phyloP scores from a whole-genome alignment of 192 early-diverging fungal species.

The Entomortierella chlamydospora region DNA sequence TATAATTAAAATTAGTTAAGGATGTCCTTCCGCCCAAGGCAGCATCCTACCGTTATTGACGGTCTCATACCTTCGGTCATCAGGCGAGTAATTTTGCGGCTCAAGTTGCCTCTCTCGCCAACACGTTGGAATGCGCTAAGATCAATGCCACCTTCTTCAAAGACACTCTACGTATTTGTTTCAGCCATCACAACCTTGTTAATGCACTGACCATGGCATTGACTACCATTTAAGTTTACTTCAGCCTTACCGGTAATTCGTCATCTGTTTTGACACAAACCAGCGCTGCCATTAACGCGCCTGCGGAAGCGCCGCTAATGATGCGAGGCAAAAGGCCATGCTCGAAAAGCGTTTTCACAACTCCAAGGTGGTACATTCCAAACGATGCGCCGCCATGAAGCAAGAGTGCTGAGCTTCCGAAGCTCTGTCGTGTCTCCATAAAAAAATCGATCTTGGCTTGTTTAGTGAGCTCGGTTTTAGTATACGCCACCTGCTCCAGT shows the following conservation, averaged over 20 bases:
- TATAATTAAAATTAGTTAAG: too few species aligned
- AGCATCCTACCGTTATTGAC: not conserved
- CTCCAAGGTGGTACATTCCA: conserved; percentile 81
- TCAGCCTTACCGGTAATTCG: conserved; percentile 67
- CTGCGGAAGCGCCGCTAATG: conserved; percentile 80
- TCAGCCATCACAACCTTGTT: not conserved
- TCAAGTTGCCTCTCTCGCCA: conserved; percentile 64
- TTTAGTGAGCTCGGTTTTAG: conserved; percentile 51
- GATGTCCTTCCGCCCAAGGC: not conserved
- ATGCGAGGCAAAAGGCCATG: conserved; percentile 75
- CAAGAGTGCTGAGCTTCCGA: conserved; percentile 80
- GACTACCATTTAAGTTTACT: too few species aligned
- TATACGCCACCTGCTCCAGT: conserved; percentile 65
- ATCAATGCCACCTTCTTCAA: conserved; percentile 67
- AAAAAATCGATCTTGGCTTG: conserved; percentile 76
- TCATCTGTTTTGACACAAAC: conserved; percentile 83
- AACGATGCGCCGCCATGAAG: conserved; percentile 79
- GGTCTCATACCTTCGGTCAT: conserved; percentile 67
- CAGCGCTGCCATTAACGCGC: conserved; percentile 79
- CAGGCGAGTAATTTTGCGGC: conserved; percentile 72
- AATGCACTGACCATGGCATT: not conserved
- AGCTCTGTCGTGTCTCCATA: conserved; percentile 78
- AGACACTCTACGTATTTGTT: conserved; percentile 10
- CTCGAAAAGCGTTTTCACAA: conserved; percentile 78
- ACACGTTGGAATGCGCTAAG: conserved; percentile 74